Percentiles rank a stretch among this genome's conserved stretches.
Evolutionary conservation across 2,329 filamentous ascomycete genomes (phyloP).

Genomic region (Xylaria sp.): DNA sequence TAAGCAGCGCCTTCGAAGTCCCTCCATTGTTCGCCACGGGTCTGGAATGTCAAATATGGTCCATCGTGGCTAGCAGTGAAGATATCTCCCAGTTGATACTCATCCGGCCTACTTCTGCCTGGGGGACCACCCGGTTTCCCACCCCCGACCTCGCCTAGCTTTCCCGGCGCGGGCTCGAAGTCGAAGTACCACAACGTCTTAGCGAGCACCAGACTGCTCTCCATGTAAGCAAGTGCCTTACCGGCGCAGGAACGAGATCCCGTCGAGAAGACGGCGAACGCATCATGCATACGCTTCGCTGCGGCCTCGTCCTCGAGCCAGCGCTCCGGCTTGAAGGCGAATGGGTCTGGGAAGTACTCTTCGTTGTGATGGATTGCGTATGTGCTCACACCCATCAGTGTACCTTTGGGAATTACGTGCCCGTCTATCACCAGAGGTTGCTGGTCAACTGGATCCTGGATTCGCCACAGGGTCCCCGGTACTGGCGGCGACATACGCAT

Average conservation of each 20-base stretch:
- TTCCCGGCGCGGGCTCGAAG: constrained; percentile 33
- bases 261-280: constrained; percentile 57
- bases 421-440: constrained; percentile 4
- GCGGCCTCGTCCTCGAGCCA: constrained; percentile 9
- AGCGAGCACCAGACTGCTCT: constrained; percentile 54
- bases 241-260: constrained; percentile 46
- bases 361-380: constrained; percentile 34
- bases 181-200: constrained; percentile 54
- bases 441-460: not conserved
- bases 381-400: constrained; percentile 19
- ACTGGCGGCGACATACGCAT: constrained; percentile 25
- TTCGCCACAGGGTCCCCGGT: constrained; percentile 14
- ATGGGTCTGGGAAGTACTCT: constrained; percentile 30
- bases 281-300: constrained; percentile 40
- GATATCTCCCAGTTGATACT: constrained; percentile 26
- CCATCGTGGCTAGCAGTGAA: constrained; percentile 23
- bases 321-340: constrained; percentile 14
- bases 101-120: constrained; percentile 10
- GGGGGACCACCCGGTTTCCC: not conserved
- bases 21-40: constrained; percentile 14
- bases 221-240: constrained; percentile 57
- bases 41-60: constrained; percentile 9
- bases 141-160: constrained; percentile 5
- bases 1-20: not conserved
- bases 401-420: constrained; percentile 21